Base-by-base conservation (phyloP, 257 asterid genomes). In the Penstemon barbatus region DNA sequence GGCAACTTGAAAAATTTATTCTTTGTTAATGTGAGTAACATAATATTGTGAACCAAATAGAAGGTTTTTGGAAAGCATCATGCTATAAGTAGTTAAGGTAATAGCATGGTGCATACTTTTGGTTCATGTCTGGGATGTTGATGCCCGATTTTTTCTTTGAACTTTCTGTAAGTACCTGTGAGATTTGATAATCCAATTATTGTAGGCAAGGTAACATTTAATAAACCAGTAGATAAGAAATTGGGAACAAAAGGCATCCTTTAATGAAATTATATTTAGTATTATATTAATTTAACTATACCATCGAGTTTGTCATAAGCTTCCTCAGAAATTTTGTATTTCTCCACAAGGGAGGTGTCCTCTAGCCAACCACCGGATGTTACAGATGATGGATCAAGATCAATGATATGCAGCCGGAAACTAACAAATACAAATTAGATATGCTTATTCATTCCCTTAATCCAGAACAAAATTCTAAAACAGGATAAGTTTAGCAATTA, bases 311-410 rank as follows among this genome's bases (percentile, higher is more conserved):
- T 93, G 62, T 42, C 86, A 80, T 83, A 93, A 56, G 96, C 96
- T 78, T 93, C 99, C n/a, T 93, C 97, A 51, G 99, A 93, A 68
- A 93, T 93, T 46, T 84, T 93, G 79, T 87, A 93, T 80, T 90
- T 93, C 83, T 93, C 99, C 72, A 90, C 99, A 43, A 88, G 93
- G 63, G 99, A 90, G 46, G 96, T 88, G 65, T 93, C 95, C 61
- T 93, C 99, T 73, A 93, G 81, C 99, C 99, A 93, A 84, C 99
- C 97, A 57, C 99, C 99, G 71, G 97, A 85, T 45, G 96, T 86
- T 52, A 93, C 82, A 9, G 99, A 93, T 59, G 92, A 84, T 71
- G 99, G 97, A 79, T 93, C 99, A 13, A 82, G 88, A 81, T 90
- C 99, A 76, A 84, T 79, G 53, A 90, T 77, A 64, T 93, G 99